Evolutionary conservation across 768 basidiomycete genomes (phyloP), one percentile per base, ranked within the genome.

Genomic region (Podaxis sp.): DNA sequence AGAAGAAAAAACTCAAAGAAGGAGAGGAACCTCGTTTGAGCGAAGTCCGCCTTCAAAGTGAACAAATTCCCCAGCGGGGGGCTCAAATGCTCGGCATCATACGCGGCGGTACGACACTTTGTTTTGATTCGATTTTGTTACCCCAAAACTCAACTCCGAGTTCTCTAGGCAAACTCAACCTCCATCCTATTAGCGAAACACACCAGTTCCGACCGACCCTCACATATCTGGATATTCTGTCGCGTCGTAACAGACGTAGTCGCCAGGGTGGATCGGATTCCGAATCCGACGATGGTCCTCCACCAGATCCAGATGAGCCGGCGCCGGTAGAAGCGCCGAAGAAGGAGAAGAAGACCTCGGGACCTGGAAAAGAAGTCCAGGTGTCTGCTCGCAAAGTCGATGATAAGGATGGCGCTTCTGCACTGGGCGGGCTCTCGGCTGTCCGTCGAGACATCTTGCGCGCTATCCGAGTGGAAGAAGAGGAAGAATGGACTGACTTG

Each of bases 191-290:
- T 69, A 82, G 76, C 64, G 85, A 91, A 75, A 88, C 85, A 0
- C 89, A 93, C 69, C 93, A 94, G 72, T 81, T 94, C 66, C 86
- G 92, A 50, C 93, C 93, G 8, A 88, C 89, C 2, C 74, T 94
- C 66, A 91, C 90, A 17, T 91, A 94, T 74, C 79, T 94, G 64
- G 93, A 94, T 70, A 74, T 84, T 63, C 71, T 89, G 59, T 85
- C 87, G 24, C 85, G 85, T 40, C 91, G 88, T 76, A 77, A 73
- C 64, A 84, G 79, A 66, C 85, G 82, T 22, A 70, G 72, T 52
- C 77, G 79, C 22, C 75, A 77, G 46, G 81, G 68, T 37, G 85
- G 80, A 7, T 84, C 81, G 2, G 91, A 88, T 60, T 87, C 87
- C 1, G 91, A 93, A 50, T 87, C 86, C 6, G 90, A 92, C 60